A percentile compares a stretch with the other conserved stretches of the same genome.
These are phyloP conservation scores for Vachellia pachyceras DNA, from an alignment of 306 rosid genomes.

Conservation along the genomic window DNA sequence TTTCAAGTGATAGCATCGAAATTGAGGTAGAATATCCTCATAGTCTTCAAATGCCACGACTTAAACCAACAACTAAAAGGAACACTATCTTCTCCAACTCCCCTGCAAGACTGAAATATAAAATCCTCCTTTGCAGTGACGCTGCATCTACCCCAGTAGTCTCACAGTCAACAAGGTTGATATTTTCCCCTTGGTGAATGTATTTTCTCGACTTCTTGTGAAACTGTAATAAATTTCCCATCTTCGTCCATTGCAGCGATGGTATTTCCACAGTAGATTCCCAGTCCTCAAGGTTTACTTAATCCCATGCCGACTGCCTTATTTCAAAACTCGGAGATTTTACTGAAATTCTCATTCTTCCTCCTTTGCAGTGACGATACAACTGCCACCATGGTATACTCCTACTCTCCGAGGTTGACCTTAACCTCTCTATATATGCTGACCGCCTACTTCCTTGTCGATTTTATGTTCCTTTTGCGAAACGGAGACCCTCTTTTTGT, in stretches of 20 bases:
- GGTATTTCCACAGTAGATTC: conserved; percentile 51
- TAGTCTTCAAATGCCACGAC: conserved; percentile 27
- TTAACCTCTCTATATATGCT: conserved; percentile 45
- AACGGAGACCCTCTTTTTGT: neutral
- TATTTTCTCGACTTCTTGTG: conserved; percentile 5
- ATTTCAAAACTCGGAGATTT: conserved; percentile 41
- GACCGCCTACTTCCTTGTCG: conserved; percentile 33
- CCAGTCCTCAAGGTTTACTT: conserved; percentile 55
- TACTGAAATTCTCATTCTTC: conserved; percentile 45
- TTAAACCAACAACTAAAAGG: neutral
- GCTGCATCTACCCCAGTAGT: neutral
- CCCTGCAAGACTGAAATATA: conserved; percentile 46
- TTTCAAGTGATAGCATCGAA: neutral
- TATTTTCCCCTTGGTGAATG: neutral
- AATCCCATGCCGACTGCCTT: conserved; percentile 35
- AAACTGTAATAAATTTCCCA: neutral
- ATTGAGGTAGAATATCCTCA: neutral
- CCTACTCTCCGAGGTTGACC: conserved; percentile 55
- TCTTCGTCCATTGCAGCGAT: conserved; percentile 55
- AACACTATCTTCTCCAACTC: conserved; percentile 35
- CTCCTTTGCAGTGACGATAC: conserved; percentile 63
- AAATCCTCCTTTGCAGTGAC: conserved; percentile 17
- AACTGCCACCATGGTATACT: conserved; percentile 47
- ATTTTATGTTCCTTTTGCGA: conserved; percentile 41
- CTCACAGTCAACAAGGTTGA: conserved; percentile 21